phyloP scores from a whole-genome alignment of 768 basidiomycete genomes.

The Tulasnella sp. region DNA sequence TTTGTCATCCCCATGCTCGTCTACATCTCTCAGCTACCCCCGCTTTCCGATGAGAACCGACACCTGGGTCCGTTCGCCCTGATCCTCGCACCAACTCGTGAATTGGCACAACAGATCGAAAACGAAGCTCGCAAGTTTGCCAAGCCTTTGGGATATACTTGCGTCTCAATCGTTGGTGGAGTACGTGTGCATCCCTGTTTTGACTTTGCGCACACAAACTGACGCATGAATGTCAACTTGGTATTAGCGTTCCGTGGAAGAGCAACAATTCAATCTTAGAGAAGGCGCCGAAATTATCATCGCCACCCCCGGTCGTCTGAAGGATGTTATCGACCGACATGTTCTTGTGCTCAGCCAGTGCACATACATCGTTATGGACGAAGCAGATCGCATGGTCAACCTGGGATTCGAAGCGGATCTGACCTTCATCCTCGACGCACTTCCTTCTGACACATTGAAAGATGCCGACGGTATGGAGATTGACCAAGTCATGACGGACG shows the following conservation, averaged over 20 bases:
- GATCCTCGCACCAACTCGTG: constrained; percentile 95
- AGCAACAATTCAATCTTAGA: constrained; percentile 96
- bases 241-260: constrained; percentile 80
- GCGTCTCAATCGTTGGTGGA: constrained; percentile 98
- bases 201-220: not conserved
- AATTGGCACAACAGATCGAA: constrained; percentile 97
- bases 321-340: constrained; percentile 94
- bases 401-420: constrained; percentile 94
- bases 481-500: constrained; percentile 73
- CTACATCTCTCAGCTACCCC: constrained; percentile 83
- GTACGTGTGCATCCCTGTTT: constrained; percentile 44
- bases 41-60: constrained; percentile 86
- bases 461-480: constrained; percentile 68
- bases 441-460: constrained; percentile 82
- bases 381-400: constrained; percentile 98
- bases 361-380: constrained; percentile 99
- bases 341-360: constrained; percentile 95
- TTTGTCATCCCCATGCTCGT: constrained; percentile 98
- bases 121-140: constrained; percentile 90
- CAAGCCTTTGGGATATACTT: constrained; percentile 79
- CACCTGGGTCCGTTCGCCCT: constrained; percentile 92
- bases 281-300: constrained; percentile 98
- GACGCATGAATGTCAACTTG: not conserved
- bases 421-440: constrained; percentile 88
- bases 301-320: constrained; percentile 96